phyloP scores from a whole-genome alignment of 148 eudicot species.

The Spergularia marina region DNA sequence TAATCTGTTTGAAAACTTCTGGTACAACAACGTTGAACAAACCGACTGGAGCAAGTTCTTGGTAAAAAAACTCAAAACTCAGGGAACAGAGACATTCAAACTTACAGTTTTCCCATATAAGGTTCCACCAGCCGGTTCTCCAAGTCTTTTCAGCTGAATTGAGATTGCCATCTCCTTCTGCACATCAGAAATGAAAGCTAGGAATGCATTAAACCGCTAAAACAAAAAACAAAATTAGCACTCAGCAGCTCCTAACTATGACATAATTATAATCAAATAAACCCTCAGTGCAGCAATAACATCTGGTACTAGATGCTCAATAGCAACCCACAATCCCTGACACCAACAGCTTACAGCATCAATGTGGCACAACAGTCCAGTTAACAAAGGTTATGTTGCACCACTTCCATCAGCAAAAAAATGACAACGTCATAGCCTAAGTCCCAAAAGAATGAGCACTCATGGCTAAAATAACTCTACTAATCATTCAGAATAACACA shows the following conservation, averaged over 20 bases:
- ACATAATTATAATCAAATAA: not conserved
- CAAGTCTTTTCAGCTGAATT: constrained; percentile 60
- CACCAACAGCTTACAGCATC: not conserved
- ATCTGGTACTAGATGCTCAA: not conserved
- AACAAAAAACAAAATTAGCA: not conserved
- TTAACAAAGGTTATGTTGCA: not conserved
- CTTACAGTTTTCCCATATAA: constrained; percentile 89
- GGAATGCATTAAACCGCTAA: not conserved
- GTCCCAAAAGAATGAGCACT: not conserved
- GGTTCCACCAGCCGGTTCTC: constrained; percentile 77
- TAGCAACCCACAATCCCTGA: not conserved
- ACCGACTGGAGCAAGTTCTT: not conserved
- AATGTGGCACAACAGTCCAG: not conserved
- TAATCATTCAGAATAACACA: not conserved
- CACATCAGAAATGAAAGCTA: not conserved
- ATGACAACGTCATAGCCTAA: not conserved
- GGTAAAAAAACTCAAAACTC: not conserved
- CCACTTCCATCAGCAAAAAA: not conserved
- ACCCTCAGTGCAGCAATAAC: not conserved
- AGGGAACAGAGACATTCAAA: constrained; percentile 1
- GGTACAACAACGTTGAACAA: not conserved
- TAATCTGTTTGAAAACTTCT: too few relatives aligned
- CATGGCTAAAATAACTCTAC: not conserved
- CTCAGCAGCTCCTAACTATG: too few relatives aligned
- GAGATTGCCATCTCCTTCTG: constrained; percentile 84